Base-by-base conservation (phyloP, 225 moss, liverwort and hornwort genomes). In the Marchantia polymorpha region DNA sequence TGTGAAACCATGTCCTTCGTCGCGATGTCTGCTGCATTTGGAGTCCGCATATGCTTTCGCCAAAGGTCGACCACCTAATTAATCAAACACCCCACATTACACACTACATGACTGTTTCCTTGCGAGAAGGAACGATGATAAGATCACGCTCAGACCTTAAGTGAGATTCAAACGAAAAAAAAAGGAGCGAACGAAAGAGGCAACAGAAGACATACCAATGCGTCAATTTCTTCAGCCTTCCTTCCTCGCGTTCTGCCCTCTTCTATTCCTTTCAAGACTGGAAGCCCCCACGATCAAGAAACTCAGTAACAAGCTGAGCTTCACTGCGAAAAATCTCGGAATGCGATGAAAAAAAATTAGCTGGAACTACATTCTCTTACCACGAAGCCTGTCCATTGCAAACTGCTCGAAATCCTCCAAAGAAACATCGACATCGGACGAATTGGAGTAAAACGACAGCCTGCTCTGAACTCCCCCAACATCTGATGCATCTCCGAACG, bases 361-460 rank as follows among this genome's bases (percentile, higher is more conserved):
- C 56, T 56, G 14, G 19, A 12, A 56, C 19, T 13, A 56, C 2
- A 12, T 12, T 13, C 56, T 19, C 67, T 52, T 77, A 89, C 89
- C 89, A 20, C 86, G 91, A 67, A 97, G 83, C 26, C 97, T 90
- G 79, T 97, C 97, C 52, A 97, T 78, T 4, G 92, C 97, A 71
- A 87, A 94, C 75, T 92, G 91, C 85, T 97, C 97, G 53, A 94
- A 97, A 85, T 97, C 93, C 77, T 97, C 97, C 51, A 97, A 79
- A 23, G 97, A 82, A 13, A 97, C 87, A 31, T 94, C 97, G 50
- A 63, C 81, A 64, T 88, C 82, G 7, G 93, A 92, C 12, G 88
- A 89, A 13, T 78, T 89, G 66, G 88, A 91, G 81, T 97, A 97
- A 77, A 97, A 90, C 1, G 92, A 93, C 66, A 97, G 83, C 65